These are phyloP conservation scores for Pythium guiyangense DNA, from an alignment of 352 stramenopile genomes.

Conservation along the genomic window DNA sequence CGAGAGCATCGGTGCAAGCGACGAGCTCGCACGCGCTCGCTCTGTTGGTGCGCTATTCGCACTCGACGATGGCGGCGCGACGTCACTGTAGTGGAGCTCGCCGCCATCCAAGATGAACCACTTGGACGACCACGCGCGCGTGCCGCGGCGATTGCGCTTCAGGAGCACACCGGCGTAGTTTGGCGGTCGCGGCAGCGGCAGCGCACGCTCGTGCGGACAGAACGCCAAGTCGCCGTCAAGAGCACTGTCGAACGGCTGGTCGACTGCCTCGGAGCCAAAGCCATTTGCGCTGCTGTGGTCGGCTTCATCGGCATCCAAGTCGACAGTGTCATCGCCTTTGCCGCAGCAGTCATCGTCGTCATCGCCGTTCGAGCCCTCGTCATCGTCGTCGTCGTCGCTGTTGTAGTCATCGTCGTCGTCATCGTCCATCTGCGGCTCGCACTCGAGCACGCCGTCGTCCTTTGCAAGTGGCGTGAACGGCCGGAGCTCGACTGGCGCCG, in stretches of 20 bases:
- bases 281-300: conserved; percentile 16
- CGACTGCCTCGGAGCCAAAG: conserved; percentile 20
- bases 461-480: conserved; percentile 44
- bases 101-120: conserved; percentile 66
- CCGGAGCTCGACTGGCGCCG: conserved; percentile 36
- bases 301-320: conserved; percentile 36
- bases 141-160: conserved; percentile 70
- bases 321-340: conserved; percentile 33
- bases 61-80: conserved; percentile 12
- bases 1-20: conserved; percentile 26
- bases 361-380: conserved; percentile 15
- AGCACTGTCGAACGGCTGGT: conserved; percentile 24
- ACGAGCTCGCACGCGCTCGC: conserved; percentile 14
- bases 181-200: conserved; percentile 34
- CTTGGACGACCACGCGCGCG: conserved; percentile 66
- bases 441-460: conserved; percentile 21
- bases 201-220: conserved; percentile 11
- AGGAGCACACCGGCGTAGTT: conserved; percentile 56
- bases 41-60: conserved; percentile 1
- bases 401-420: conserved; percentile 39
- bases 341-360: conserved; percentile 17
- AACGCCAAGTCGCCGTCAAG: conserved; percentile 14
- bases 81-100: conserved; percentile 64
- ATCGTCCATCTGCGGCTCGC: conserved; percentile 55
- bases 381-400: conserved; percentile 47